Percentiles rank a stretch among this genome's conserved stretches.
Conservation (phyloP, 495 filamentous ascomycete species). For the Apodospora peruviana region DNA sequence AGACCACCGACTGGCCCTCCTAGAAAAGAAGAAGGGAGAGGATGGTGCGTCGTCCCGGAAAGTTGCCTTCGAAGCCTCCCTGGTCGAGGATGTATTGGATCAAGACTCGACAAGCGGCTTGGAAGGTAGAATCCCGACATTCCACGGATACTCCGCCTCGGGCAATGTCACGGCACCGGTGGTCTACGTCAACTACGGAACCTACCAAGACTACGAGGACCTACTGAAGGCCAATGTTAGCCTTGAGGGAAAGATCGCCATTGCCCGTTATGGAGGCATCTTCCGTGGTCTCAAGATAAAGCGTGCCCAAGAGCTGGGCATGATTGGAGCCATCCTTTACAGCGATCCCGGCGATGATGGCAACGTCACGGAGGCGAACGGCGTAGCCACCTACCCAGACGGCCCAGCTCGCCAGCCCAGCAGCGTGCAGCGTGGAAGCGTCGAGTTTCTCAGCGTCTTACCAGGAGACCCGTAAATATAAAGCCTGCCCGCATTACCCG, state of each 20-base stretch:
- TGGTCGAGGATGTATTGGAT: conserved; percentile 82
- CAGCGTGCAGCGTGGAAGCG: conserved; percentile 88
- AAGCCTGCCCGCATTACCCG: background rate
- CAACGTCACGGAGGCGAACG: conserved; percentile 71
- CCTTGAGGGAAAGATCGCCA: conserved; percentile 77
- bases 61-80: conserved; percentile 70
- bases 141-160: conserved; percentile 89
- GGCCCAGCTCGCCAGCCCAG: conserved; percentile 84
- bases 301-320: conserved; percentile 84
- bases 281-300: conserved; percentile 93
- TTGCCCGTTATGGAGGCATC: conserved; percentile 78
- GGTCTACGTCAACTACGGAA: conserved; percentile 87
- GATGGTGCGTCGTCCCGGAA: conserved; percentile 37
- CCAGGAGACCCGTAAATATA: conserved; percentile 53
- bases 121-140: conserved; percentile 75
- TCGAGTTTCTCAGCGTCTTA: conserved; percentile 68
- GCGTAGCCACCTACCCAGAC: conserved; percentile 72
- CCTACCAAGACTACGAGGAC: conserved; percentile 78
- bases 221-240: conserved; percentile 68
- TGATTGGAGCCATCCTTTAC: conserved; percentile 82
- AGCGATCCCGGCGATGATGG: conserved; percentile 89
- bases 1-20: conserved; percentile 69
- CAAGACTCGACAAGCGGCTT: conserved; percentile 74
- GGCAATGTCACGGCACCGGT: conserved; percentile 80
- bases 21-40: conserved; percentile 56